Evolutionary conservation across 805 yeast genomes (phyloP), one percentile per base, ranked within the genome.

Genomic region (Wickerhamiella shivajii): DNA sequence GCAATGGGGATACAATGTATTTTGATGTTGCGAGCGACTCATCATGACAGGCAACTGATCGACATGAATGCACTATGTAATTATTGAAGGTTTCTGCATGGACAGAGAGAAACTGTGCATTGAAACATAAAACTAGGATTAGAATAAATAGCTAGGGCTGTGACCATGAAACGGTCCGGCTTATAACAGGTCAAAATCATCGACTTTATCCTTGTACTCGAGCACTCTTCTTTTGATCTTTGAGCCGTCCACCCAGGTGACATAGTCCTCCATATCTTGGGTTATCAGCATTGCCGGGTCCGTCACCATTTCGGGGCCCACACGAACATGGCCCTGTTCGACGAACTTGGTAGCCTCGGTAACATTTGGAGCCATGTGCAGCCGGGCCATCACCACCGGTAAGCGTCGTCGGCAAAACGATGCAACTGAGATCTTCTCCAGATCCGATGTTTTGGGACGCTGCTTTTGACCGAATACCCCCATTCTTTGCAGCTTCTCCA

Each of bases 321-420:
- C 93, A 45, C 98, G 69, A 2, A 90, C 93, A 50, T 90, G 97
- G 2, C 99, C 99, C 55, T 90, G 97, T 51, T 90, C 96, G 10
- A 92, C 68, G 52, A 80, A 81, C 30, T 80, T 80, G 17, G 85
- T 79, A 0, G 97, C 98, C 24, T 85, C 96, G 18, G 68, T 60
- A 17, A 87, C 65, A 27, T 76, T 79, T 49, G 87, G 84, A 0
- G 94, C 85, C 99, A 90, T 92, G 49, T 77, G 80, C 44, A 85
- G 61, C 38, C 95, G 69, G 48, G 87, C 83, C 94, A 90, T 80
- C 27, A 90, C 87, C 25, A 87, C 94, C 6, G 92, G 93, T 18
- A 90, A 69, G 51, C 99, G 66, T 46, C 99, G 66, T 44, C 97
- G 68, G 53, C 97, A 85, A 26, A 90, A 54, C 2, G 96, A 90